Percentiles rank a stretch among this genome's conserved stretches.
Evolutionary conservation across 2,329 filamentous ascomycete genomes (phyloP).

Genomic region (Fusarium sp.): DNA sequence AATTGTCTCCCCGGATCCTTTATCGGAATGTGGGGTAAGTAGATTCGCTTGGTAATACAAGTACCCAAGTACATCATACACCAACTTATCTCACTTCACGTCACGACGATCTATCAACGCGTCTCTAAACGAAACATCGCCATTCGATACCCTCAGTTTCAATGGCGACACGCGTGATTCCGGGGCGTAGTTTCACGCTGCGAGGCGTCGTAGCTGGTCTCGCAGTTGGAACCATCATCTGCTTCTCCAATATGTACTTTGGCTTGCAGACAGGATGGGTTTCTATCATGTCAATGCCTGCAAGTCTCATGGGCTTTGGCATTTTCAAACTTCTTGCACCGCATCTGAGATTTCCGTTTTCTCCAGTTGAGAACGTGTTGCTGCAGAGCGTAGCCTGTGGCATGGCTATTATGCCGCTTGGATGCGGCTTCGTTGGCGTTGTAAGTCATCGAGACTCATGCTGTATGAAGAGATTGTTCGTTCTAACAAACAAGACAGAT

Average conservation of each 20-base stretch:
- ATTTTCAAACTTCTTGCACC: conserved; percentile 85
- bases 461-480: neutral
- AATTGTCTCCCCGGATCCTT: neutral
- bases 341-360: conserved; percentile 83
- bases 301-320: conserved; percentile 92
- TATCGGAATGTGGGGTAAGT: conserved; percentile 13
- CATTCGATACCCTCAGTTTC: conserved; percentile 3
- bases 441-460: conserved; percentile 52
- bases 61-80: neutral
- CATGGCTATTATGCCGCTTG: conserved; percentile 96
- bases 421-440: conserved; percentile 95
- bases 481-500: conserved; percentile 60
- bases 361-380: conserved; percentile 94
- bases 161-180: conserved; percentile 47
- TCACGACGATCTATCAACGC: conserved; percentile 9
- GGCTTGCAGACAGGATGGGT: conserved; percentile 85
- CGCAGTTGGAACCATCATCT: conserved; percentile 88
- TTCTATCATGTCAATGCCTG: conserved; percentile 95
- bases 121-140: neutral
- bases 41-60: conserved; percentile 7
- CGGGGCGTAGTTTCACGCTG: conserved; percentile 81
- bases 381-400: conserved; percentile 96
- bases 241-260: conserved; percentile 98
- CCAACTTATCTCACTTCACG: conserved; percentile 2
- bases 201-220: conserved; percentile 85